These are phyloP conservation scores for Sphagnum contortum DNA, from an alignment of 225 moss, liverwort and hornwort species.

Conservation along the genomic window DNA sequence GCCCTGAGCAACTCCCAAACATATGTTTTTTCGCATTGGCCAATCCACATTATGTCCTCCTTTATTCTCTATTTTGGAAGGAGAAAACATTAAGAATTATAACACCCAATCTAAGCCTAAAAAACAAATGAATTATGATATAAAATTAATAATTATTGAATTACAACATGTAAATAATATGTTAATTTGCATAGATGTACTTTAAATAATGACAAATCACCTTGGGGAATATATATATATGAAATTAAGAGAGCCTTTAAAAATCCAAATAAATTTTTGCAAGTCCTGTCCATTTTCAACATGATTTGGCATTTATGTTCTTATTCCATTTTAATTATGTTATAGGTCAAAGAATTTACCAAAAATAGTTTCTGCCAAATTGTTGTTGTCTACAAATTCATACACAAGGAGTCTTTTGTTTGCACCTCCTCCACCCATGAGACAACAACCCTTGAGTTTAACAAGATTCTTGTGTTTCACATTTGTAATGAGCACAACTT, in stretches of 20 bases:
- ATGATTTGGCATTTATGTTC: neutral
- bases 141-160: neutral
- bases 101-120: neutral
- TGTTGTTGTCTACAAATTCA: slow-evolving; percentile 51
- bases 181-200: too few relatives aligned
- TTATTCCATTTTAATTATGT: too few relatives aligned
- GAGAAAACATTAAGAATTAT: neutral
- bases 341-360: too few relatives aligned
- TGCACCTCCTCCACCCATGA: slow-evolving; percentile 11
- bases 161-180: neutral
- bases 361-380: slow-evolving; percentile 43
- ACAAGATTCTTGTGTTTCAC: slow-evolving; percentile 51
- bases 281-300: too few relatives aligned
- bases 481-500: slow-evolving; percentile 50
- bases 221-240: too few relatives aligned
- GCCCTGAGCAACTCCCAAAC: slow-evolving; percentile 1
- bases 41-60: neutral
- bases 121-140: neutral
- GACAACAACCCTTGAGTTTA: slow-evolving; percentile 57
- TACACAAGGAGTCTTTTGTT: slow-evolving; percentile 47
- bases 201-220: too few relatives aligned
- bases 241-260: too few relatives aligned
- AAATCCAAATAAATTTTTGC: too few relatives aligned
- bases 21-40: neutral
- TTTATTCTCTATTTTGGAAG: neutral